phyloP scores from a whole-genome alignment of 805 yeast genomes.

The Teunomyces aglyptinius region DNA sequence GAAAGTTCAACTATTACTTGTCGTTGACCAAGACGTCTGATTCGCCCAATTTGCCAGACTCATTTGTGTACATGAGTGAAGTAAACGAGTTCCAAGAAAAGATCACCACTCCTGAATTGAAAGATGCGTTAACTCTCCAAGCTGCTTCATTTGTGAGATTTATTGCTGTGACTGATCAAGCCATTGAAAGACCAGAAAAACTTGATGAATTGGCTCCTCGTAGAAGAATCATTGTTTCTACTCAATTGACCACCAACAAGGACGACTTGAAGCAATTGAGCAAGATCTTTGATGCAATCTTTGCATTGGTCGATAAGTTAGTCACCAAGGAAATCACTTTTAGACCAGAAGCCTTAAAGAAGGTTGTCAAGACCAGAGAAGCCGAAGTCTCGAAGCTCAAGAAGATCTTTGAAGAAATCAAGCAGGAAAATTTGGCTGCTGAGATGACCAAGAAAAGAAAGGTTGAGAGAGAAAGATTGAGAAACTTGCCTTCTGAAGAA shows the following conservation, averaged over 20 bases:
- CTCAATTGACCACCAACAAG: constrained; percentile 49
- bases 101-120: constrained; percentile 49
- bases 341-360: constrained; percentile 74
- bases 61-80: constrained; percentile 88
- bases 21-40: constrained; percentile 83
- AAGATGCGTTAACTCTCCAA: constrained; percentile 38
- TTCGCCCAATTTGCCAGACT: constrained; percentile 63
- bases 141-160: constrained; percentile 54
- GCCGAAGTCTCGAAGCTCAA: constrained; percentile 66
- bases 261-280: constrained; percentile 50
- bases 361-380: constrained; percentile 75
- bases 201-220: constrained; percentile 53
- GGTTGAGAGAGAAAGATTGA: constrained; percentile 56
- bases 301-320: constrained; percentile 58
- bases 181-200: constrained; percentile 64
- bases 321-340: constrained; percentile 50
- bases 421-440: constrained; percentile 66
- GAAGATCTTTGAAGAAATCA: constrained; percentile 62
- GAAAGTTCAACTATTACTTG: constrained; percentile 76
- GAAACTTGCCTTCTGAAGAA: constrained; percentile 67
- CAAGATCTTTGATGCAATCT: constrained; percentile 51
- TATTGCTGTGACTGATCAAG: constrained; percentile 82
- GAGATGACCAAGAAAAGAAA: constrained; percentile 70
- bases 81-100: constrained; percentile 74
- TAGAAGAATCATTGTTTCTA: constrained; percentile 55